Conservation (phyloP, 768 basidiomycete species). For the Tricholoma sp. region DNA sequence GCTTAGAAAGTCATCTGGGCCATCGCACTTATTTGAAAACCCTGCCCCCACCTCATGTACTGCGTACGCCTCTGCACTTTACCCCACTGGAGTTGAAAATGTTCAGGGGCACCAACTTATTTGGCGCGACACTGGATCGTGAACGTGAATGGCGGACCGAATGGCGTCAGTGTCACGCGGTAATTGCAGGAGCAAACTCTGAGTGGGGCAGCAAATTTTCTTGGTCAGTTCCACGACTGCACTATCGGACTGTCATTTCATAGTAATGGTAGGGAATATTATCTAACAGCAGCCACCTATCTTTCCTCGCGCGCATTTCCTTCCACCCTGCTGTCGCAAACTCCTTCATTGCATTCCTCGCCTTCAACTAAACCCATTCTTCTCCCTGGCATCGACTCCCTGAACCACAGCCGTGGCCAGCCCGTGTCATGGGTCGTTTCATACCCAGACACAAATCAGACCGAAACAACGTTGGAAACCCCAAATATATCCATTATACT, state of each 20-base stretch:
- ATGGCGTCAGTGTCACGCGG: constrained; percentile 48
- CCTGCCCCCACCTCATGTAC: constrained; percentile 50
- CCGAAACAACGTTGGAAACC: constrained; percentile 10
- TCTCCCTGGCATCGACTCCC: constrained; percentile 79
- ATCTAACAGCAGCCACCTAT: constrained; percentile 68
- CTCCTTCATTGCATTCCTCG: constrained; percentile 46
- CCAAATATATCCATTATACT: constrained; percentile 58
- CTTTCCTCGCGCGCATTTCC: constrained; percentile 89
- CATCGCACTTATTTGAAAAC: constrained; percentile 64
- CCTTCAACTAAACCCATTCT: constrained; percentile 67
- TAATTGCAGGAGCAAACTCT: constrained; percentile 29
- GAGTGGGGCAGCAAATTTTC: constrained; percentile 50
- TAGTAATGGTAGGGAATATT: constrained; percentile 50
- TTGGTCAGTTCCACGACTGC: constrained; percentile 45
- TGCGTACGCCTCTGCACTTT: constrained; percentile 76
- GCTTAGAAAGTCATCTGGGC: constrained; percentile 18
- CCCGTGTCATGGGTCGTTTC: constrained; percentile 80
- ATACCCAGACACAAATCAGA: constrained; percentile 23
- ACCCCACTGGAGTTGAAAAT: constrained; percentile 52
- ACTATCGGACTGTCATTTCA: background rate
- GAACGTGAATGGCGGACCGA: constrained; percentile 56
- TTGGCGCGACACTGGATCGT: constrained; percentile 70
- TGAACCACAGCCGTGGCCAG: constrained; percentile 80
- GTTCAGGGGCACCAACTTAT: constrained; percentile 76
- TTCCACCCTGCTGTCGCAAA: constrained; percentile 64